These are phyloP conservation scores for Trichoderma sp. DNA, from an alignment of 2,329 filamentous ascomycete species.

Conservation along the genomic window DNA sequence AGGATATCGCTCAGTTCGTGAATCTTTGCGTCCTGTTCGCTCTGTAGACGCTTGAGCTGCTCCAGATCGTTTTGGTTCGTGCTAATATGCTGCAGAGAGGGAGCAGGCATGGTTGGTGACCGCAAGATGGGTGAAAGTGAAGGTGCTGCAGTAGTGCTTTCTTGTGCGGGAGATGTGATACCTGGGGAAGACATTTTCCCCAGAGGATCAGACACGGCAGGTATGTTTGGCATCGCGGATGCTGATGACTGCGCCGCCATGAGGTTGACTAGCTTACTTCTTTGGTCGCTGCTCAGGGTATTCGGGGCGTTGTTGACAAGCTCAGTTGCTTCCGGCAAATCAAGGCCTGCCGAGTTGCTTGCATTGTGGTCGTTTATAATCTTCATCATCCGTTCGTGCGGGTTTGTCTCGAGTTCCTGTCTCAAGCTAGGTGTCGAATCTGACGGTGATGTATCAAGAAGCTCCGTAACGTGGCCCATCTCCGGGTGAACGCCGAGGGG, in stretches of 20 bases:
- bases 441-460: conserved; percentile 54
- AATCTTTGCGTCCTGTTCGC: conserved; percentile 75
- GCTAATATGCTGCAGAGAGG: conserved; percentile 63
- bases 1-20: conserved; percentile 73
- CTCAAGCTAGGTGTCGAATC: conserved; percentile 54
- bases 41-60: conserved; percentile 74
- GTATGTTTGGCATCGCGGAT: conserved; percentile 29
- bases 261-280: conserved; percentile 59
- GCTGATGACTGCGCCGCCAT: conserved; percentile 52
- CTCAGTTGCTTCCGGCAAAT: conserved; percentile 53
- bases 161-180: conserved; percentile 29
- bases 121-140: conserved; percentile 55
- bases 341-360: conserved; percentile 48
- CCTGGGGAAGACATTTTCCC: conserved; percentile 24
- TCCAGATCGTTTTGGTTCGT: conserved; percentile 76
- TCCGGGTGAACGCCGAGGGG: conserved; percentile 39
- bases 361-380: conserved; percentile 67
- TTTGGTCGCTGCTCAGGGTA: conserved; percentile 58
- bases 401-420: conserved; percentile 58
- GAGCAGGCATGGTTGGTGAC: conserved; percentile 44
- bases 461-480: conserved; percentile 61
- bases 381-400: conserved; percentile 64
- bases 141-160: conserved; percentile 32
- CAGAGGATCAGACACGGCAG: conserved; percentile 25
- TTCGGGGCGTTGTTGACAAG: conserved; percentile 57